A percentile compares a stretch with the other conserved stretches of the same genome.
phyloP scores from a whole-genome alignment of 1,284 basidiomycete genomes.

The Ceratobasidium sp. region DNA sequence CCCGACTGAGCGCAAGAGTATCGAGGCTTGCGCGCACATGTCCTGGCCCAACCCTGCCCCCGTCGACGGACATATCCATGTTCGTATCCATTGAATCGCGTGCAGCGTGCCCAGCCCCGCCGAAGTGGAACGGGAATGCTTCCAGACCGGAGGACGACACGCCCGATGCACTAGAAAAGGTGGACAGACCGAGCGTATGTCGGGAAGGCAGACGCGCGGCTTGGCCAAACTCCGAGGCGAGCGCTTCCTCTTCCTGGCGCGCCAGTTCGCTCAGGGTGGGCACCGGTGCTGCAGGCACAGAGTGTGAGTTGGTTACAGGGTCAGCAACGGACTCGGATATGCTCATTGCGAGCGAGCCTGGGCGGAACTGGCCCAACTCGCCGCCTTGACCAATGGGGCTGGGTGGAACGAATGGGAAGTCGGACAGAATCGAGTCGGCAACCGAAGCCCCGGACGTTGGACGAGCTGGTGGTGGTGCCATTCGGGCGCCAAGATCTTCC shows the following conservation, averaged over 20 bases:
- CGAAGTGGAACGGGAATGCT: slow-evolving; percentile 82
- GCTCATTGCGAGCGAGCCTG: slow-evolving; percentile 42
- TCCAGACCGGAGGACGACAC: slow-evolving; percentile 69
- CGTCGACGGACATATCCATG: slow-evolving; percentile 31
- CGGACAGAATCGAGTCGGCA: slow-evolving; percentile 77
- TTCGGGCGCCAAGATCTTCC: slow-evolving; percentile 49
- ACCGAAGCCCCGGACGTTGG: slow-evolving; percentile 46
- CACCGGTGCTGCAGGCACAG: slow-evolving; percentile 6
- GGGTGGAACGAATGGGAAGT: slow-evolving; percentile 83
- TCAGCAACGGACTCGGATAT: slow-evolving; percentile 17
- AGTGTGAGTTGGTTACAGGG: neutral
- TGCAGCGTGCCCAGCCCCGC: slow-evolving; percentile 49
- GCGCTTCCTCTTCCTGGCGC: slow-evolving; percentile 54
- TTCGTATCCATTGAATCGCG: slow-evolving; percentile 42
- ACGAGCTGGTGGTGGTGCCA: slow-evolving; percentile 56
- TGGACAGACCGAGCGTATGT: slow-evolving; percentile 68
- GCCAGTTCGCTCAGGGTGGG: slow-evolving; percentile 27
- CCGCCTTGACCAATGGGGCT: slow-evolving; percentile 77
- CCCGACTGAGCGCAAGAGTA: slow-evolving; percentile 77
- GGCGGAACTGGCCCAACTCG: slow-evolving; percentile 59
- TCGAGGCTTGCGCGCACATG: slow-evolving; percentile 76
- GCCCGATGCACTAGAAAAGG: slow-evolving; percentile 67
- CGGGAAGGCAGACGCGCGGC: slow-evolving; percentile 57
- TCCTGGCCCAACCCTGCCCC: slow-evolving; percentile 50
- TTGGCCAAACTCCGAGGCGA: slow-evolving; percentile 50